Percentiles rank a stretch among this genome's conserved stretches.
These are phyloP conservation scores for Bretziella fagacearum DNA, from an alignment of 2,329 filamentous ascomycete species.

Conservation along the genomic window DNA sequence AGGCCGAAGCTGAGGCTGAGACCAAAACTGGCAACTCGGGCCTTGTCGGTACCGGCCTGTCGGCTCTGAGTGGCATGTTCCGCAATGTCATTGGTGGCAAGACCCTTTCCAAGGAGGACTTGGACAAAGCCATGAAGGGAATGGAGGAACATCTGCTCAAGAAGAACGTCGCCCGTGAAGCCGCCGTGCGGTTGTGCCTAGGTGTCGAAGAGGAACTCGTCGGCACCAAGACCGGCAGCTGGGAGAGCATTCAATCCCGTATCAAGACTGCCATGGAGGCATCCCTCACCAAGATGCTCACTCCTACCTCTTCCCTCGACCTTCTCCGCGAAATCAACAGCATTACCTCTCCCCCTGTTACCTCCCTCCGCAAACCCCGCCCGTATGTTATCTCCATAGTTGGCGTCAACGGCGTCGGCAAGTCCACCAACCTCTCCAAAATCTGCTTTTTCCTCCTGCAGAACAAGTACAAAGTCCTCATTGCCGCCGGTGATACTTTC, in stretches of 20 bases:
- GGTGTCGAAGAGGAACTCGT: slow-evolving; percentile 81
- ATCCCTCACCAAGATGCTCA: slow-evolving; percentile 86
- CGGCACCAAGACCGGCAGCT: slow-evolving; percentile 79
- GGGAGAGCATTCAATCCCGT: slow-evolving; percentile 49
- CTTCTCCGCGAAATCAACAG: slow-evolving; percentile 83
- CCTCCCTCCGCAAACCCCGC: slow-evolving; percentile 46
- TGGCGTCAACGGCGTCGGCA: slow-evolving; percentile 94
- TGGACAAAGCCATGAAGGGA: slow-evolving; percentile 81
- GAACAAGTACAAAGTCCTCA: slow-evolving; percentile 89
- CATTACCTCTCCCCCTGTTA: slow-evolving; percentile 48
- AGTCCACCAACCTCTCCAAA: slow-evolving; percentile 94
- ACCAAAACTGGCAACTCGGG: slow-evolving; percentile 36
- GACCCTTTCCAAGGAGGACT: slow-evolving; percentile 70
- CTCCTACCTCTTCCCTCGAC: slow-evolving; percentile 85
- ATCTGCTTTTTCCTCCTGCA: slow-evolving; percentile 96
- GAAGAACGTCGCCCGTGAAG: slow-evolving; percentile 94
- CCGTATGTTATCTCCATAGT: slow-evolving; percentile 98
- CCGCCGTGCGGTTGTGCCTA: slow-evolving; percentile 76
- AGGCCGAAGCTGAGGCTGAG: slow-evolving; percentile 29
- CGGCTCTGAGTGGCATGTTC: slow-evolving; percentile 74
- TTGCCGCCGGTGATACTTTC: slow-evolving; percentile 93
- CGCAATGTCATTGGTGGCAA: slow-evolving; percentile 92
- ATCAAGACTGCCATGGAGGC: slow-evolving; percentile 80
- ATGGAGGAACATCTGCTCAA: slow-evolving; percentile 91
- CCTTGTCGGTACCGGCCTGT: slow-evolving; percentile 62